Evolutionary conservation across 306 rosid species (phyloP).

Genomic region (Pueraria montana): DNA sequence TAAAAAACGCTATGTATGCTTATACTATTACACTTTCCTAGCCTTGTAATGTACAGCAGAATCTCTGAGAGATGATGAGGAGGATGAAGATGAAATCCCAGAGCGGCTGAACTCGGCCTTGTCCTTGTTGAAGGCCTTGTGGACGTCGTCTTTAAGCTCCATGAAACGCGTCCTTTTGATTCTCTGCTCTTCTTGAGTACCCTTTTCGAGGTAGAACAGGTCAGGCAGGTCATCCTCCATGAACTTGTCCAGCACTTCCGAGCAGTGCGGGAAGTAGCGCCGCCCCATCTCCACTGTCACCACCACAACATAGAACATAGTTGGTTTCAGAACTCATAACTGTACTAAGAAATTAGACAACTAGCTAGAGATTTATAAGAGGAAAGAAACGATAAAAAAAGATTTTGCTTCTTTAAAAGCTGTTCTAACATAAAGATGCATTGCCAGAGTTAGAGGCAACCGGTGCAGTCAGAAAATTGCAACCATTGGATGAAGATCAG

Average conservation of each 20-base stretch:
- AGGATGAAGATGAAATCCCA: slow-evolving; percentile 66
- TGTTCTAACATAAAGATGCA: background rate
- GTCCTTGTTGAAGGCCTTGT: slow-evolving; percentile 90
- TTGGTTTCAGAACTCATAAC: background rate
- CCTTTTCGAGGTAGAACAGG: slow-evolving; percentile 75
- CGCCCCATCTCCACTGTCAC: slow-evolving; percentile 86
- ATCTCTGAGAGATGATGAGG: slow-evolving; percentile 65
- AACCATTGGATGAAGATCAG: background rate
- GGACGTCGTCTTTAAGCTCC: slow-evolving; percentile 91
- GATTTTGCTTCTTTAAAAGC: background rate
- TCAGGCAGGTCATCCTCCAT: slow-evolving; percentile 85
- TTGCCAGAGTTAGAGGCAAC: background rate
- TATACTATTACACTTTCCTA: slow-evolving; percentile 58
- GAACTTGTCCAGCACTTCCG: slow-evolving; percentile 90
- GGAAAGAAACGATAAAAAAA: background rate
- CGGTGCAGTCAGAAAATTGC: background rate
- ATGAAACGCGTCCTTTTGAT: slow-evolving; percentile 74
- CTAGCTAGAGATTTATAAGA: background rate
- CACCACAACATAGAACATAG: slow-evolving; percentile 21
- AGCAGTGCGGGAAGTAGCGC: slow-evolving; percentile 91
- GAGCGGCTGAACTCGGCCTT: slow-evolving; percentile 67
- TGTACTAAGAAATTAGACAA: background rate
- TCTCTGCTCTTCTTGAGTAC: slow-evolving; percentile 77
- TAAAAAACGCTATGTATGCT: slow-evolving; percentile 35
- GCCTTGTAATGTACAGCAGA: slow-evolving; percentile 58